Conservation (phyloP, 768 basidiomycete genomes). For the Saitozyma podzolica region DNA sequence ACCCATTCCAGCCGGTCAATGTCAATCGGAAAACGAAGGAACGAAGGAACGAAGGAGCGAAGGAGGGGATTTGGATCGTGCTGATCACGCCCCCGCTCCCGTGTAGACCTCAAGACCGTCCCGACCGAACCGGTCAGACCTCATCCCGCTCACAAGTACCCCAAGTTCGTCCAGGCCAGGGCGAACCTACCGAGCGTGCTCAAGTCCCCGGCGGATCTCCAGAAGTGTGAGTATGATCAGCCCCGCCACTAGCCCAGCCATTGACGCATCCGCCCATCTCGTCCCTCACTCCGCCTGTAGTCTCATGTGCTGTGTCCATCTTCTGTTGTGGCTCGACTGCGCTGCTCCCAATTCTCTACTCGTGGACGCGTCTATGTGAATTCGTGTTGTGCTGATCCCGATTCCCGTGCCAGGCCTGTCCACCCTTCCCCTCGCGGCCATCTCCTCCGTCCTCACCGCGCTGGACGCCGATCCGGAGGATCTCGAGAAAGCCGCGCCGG, state of each 20-base stretch:
- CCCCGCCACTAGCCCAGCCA: too few species aligned
- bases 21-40: not conserved
- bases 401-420: slow-evolving; percentile 25
- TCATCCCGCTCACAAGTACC: slow-evolving; percentile 52
- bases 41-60: not conserved
- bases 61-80: not conserved
- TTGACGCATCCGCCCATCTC: too few species aligned
- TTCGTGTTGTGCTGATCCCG: too few species aligned
- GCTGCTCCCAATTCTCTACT: too few species aligned
- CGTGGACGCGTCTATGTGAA: too few species aligned
- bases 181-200: slow-evolving; percentile 36
- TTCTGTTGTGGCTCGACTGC: too few species aligned
- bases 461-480: slow-evolving; percentile 33
- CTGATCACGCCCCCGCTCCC: not conserved
- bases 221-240: slow-evolving; percentile 37
- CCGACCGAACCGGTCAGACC: slow-evolving; percentile 43
- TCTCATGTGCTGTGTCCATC: too few species aligned
- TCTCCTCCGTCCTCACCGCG: slow-evolving; percentile 38
- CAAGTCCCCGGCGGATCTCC: slow-evolving; percentile 46
- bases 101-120: slow-evolving; percentile 38
- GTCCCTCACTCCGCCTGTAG: too few species aligned
- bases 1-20: not conserved
- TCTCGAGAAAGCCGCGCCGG: slow-evolving; percentile 20
- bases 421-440: slow-evolving; percentile 42
- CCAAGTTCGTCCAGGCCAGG: slow-evolving; percentile 44